Evolutionary conservation across 1,284 basidiomycete genomes (phyloP), one percentile per base, ranked within the genome.

Genomic region (Exobasidium rhododendri): DNA sequence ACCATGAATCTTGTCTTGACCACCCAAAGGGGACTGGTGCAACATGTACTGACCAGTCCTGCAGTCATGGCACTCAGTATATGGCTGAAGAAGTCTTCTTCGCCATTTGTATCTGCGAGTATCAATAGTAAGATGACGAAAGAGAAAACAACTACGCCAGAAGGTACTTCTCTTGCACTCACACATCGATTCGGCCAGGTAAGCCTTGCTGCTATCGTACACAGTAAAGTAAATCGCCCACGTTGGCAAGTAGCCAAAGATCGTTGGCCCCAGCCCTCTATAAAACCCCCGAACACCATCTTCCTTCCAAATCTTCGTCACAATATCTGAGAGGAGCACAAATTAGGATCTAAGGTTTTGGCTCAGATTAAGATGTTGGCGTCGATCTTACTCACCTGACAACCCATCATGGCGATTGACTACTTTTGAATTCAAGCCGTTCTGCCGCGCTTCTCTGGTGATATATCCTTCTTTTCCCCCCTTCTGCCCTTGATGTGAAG

Each of bases 171-270:
- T 7, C 35, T 40, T 40, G 35, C 17, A 40, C 35, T 40, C 35
- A 40, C 35, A 10, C 35, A 40, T 7, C 35, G 35, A 10, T 10
- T 17, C 17, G 26, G 59, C 28, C 11, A 71, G 54, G 4, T 62
- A 35, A 2, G 57, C 49, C 45, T 79, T 79, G 55, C 68, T 66
- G 5, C 46, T 56, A 44, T 79, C 77, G 51, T 79, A 79, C 0
- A 78, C 73, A 28, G 69, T 70, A 65, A 79, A 79, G 65, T 78
- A 79, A 47, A 79, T 77, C 13, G 75, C 76, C 77, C 77, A 79
- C 0, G 77, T 79, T 0, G 77, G 77, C 2, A 79, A 57, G 49
- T 79, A 79, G 4, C 77, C 77, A 28, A 78, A 73, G 30, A 79
- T 74, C 0, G 77, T 79, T 0, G 77, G 77, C 0, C 71, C 76